Conservation (phyloP, 306 rosid genomes). For the Hippophae tibetana region DNA sequence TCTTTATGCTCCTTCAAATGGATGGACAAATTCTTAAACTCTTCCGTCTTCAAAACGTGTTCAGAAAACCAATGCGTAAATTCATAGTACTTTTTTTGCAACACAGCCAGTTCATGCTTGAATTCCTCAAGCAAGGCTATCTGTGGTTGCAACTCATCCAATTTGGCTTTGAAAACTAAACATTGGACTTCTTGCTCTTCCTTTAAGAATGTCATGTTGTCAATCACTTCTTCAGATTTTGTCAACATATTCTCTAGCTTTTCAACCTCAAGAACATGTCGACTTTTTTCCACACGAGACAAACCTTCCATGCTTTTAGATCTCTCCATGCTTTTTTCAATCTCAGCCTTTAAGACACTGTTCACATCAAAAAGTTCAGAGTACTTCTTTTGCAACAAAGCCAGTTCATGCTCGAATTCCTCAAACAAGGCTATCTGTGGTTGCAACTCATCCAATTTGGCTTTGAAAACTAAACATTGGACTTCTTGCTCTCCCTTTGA, state of each 20-base stretch:
- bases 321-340: constrained; percentile 35
- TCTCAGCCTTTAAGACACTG: constrained; percentile 27
- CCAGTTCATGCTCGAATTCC: constrained; percentile 45
- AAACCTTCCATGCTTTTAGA: constrained; percentile 30
- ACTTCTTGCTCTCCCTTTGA: constrained; percentile 70
- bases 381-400: constrained; percentile 46
- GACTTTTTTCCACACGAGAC: constrained; percentile 22
- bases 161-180: constrained; percentile 53
- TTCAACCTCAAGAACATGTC: constrained; percentile 44
- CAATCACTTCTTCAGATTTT: constrained; percentile 45
- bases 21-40: constrained; percentile 81
- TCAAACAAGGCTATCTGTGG: constrained; percentile 40
- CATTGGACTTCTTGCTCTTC: constrained; percentile 68
- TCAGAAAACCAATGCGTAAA: constrained; percentile 66
- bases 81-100: constrained; percentile 52
- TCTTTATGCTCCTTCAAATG: constrained; percentile 92
- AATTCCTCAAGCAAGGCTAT: constrained; percentile 15
- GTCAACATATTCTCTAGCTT: constrained; percentile 48
- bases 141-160: constrained; percentile 51
- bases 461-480: constrained; percentile 52
- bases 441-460: constrained; percentile 56
- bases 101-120: constrained; percentile 29
- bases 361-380: constrained; percentile 40
- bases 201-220: constrained; percentile 50
- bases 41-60: constrained; percentile 81